phyloP scores from a whole-genome alignment of 257 asterid species.

The Scutellaria barbata region DNA sequence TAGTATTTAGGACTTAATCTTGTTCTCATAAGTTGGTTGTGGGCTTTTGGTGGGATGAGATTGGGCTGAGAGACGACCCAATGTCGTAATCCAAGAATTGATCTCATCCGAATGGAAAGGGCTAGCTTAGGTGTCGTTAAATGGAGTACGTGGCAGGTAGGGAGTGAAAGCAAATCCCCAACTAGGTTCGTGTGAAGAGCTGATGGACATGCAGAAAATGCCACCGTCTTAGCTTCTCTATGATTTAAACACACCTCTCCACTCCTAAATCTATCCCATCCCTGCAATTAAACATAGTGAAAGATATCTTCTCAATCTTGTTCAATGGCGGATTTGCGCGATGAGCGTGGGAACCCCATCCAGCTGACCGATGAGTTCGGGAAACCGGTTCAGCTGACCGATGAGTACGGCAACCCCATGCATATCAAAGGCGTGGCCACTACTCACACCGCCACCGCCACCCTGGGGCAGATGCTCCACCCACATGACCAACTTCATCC shows the following conservation, averaged over 20 bases:
- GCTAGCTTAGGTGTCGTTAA: constrained; percentile 27
- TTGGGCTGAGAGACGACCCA: too few relatives aligned
- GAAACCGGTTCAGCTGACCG: constrained; percentile 65
- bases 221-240: not conserved
- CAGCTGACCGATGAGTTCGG: constrained; percentile 73
- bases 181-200: constrained; percentile 46
- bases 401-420: constrained; percentile 80
- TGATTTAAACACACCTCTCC: too few relatives aligned
- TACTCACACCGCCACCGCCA: constrained; percentile 43
- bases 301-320: too few relatives aligned
- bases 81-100: too few relatives aligned
- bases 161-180: too few relatives aligned
- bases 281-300: too few relatives aligned
- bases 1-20: too few relatives aligned
- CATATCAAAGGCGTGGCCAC: constrained; percentile 75
- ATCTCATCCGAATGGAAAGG: not conserved
- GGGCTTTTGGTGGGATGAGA: too few relatives aligned
- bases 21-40: too few relatives aligned
- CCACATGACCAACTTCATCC: constrained; percentile 48
- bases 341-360: constrained; percentile 81
- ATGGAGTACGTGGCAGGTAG: constrained; percentile 35
- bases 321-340: constrained; percentile 77
- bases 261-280: too few relatives aligned
- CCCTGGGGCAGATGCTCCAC: not conserved
- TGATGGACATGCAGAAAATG: constrained; percentile 54